A percentile compares a stretch with the other conserved stretches of the same genome.
Evolutionary conservation across 192 early-diverging fungal species (phyloP).

Genomic region (Coemansia sp.): DNA sequence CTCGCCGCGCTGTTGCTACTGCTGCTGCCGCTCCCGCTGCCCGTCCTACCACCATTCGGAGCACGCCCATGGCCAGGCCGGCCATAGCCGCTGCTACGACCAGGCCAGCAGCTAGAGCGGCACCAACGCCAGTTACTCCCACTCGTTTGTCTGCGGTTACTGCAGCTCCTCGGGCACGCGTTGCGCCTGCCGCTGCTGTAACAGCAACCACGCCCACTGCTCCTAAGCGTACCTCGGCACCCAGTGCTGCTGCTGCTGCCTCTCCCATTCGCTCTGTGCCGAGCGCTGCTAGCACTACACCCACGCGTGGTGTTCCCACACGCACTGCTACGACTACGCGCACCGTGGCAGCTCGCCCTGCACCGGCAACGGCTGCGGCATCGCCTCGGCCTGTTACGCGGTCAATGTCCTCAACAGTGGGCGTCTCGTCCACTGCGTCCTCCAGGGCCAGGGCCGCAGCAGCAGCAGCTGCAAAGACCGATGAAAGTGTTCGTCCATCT

Average conservation of each 20-base stretch:
- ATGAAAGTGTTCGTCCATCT: neutral
- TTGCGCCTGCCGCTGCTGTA: neutral
- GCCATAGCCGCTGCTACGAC: neutral
- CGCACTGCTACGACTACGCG: neutral
- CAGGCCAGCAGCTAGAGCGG: neutral
- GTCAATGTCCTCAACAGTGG: conserved; percentile 4
- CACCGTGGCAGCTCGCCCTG: neutral
- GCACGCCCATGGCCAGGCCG: neutral
- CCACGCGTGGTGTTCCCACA: neutral
- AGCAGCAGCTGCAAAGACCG: conserved; percentile 27
- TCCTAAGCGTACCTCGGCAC: neutral
- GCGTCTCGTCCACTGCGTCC: conserved; percentile 22
- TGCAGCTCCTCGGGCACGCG: neutral
- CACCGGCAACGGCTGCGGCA: conserved; percentile 5
- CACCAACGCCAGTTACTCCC: neutral
- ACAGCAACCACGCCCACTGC: neutral
- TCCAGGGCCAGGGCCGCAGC: conserved; percentile 36
- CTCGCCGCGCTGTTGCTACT: neutral
- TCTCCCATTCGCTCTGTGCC: neutral
- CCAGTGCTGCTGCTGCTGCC: neutral
- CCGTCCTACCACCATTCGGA: conserved; percentile 1
- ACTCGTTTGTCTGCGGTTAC: neutral
- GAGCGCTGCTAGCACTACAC: neutral
- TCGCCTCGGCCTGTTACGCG: conserved; percentile 15
- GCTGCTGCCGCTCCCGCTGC: neutral